These are phyloP conservation scores for Oxyria digyna DNA, from an alignment of 148 eudicot species.

Conservation along the genomic window DNA sequence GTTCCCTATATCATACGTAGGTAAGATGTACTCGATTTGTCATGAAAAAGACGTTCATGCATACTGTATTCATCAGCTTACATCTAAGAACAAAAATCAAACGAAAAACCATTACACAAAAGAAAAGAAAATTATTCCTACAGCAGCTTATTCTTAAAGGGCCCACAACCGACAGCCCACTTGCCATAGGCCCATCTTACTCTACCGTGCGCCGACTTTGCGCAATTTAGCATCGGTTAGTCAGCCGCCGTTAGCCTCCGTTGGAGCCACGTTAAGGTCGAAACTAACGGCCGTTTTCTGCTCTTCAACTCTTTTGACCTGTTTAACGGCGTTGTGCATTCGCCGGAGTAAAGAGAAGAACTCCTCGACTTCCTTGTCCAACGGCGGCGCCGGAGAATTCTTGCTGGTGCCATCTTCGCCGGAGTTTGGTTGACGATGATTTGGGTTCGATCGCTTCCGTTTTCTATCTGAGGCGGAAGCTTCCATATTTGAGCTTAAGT, in stretches of 20 bases:
- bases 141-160: background rate
- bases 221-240: background rate
- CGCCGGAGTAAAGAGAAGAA: conserved; percentile 12
- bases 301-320: no score
- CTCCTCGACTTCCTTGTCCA: conserved; percentile 10
- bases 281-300: background rate
- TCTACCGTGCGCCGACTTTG: background rate
- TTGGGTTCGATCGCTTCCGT: background rate
- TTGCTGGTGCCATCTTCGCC: background rate
- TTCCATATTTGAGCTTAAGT: background rate
- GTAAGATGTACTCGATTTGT: no score
- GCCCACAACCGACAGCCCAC: conserved; percentile 1
- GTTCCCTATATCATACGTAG: no score
- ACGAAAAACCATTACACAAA: background rate
- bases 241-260: background rate
- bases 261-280: conserved; percentile 1
- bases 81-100: background rate
- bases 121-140: background rate
- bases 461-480: background rate
- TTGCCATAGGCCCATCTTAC: background rate
- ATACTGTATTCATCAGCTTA: no score
- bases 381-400: conserved; percentile 1
- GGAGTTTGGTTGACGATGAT: background rate
- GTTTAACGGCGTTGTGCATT: background rate
- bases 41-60: no score